Evolutionary conservation across 805 yeast genomes (phyloP), one percentile per base, ranked within the genome.

Genomic region (Kodamaea sagamina): DNA sequence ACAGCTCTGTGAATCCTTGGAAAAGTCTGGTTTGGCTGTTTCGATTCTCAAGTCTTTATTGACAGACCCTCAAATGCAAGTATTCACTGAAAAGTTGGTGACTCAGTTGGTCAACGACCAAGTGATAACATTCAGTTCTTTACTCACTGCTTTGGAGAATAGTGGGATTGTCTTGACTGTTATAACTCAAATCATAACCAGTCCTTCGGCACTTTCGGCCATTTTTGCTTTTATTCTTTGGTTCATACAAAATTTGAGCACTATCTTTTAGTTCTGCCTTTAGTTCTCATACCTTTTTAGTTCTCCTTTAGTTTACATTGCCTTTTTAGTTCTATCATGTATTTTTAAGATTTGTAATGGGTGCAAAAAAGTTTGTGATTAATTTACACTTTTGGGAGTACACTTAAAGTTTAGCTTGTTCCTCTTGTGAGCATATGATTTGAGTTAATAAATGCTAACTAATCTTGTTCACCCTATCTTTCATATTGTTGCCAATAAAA

Each of bases 1-100:
- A 36, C 48, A 48, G 22, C 48, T 57, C 13, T 48, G 50, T 39
- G 55, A 48, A 37, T 55, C 59, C 4, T 50, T 57, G 46, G 39
- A 43, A 11, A 55, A 55, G 47, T 55, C 59, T 7, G 61, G 61
- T n/a, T 50, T 57, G 35, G 61, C 49, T 16, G 47, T 50, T 9
- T 52, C 52, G 13, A 50, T 55, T 22, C 44, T 51, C 15, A 43
- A 51, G 42, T 47, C 46, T 16, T 48, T 48, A 4, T 35, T 57
- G 22, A 43, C 44, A 9, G 55, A 57, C 42, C 32, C 49, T 1
- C 51, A 47, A 32, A 49, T 48, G 43, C 54, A 49, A 39, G 37
- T 36, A 15, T 57, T 57, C 18, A 53, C 49, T 37, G 51, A 46
- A n/a, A 44, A 51, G 35, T 50, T 55, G 41, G 39, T 47, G 38